These are phyloP conservation scores for Pleoardoris graminearum DNA, from an alignment of 2,329 filamentous ascomycete genomes.

Conservation along the genomic window DNA sequence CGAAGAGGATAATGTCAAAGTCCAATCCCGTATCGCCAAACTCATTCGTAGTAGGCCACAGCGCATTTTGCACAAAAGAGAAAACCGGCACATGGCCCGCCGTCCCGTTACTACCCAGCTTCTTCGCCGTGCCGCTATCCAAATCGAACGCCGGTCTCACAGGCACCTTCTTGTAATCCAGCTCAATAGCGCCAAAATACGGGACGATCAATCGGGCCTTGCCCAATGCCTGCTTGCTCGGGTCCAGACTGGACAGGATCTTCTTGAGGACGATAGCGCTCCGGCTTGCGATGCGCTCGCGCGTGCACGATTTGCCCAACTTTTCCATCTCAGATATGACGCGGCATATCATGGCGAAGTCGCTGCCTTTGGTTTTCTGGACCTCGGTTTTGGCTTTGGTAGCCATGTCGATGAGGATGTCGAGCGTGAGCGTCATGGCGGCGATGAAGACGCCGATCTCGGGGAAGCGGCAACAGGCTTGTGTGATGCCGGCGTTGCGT, in stretches of 20 bases:
- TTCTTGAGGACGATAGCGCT: conserved; percentile 41
- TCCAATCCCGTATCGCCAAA: conserved; percentile 23
- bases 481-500: conserved; percentile 39
- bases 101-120: conserved; percentile 28
- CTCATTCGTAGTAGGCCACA: conserved; percentile 33
- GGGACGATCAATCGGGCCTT: conserved; percentile 35
- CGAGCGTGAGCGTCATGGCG: conserved; percentile 39
- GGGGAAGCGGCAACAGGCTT: conserved; percentile 39
- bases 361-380: conserved; percentile 37
- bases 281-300: conserved; percentile 40
- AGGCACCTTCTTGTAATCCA: conserved; percentile 35
- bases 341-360: conserved; percentile 43
- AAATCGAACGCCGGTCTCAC: conserved; percentile 34
- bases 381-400: conserved; percentile 40
- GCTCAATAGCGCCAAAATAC: conserved; percentile 41
- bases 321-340: conserved; percentile 44
- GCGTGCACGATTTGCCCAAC: conserved; percentile 31
- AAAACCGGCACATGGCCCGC: conserved; percentile 36
- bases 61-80: conserved; percentile 39
- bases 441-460: conserved; percentile 43
- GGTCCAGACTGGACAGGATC: conserved; percentile 38
- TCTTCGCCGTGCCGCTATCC: conserved; percentile 33
- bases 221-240: conserved; percentile 24
- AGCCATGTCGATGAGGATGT: conserved; percentile 42
- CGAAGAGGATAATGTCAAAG: conserved; percentile 42